These are phyloP conservation scores for Arachis monticola DNA, from an alignment of 331 rosid genomes.

Conservation along the genomic window DNA sequence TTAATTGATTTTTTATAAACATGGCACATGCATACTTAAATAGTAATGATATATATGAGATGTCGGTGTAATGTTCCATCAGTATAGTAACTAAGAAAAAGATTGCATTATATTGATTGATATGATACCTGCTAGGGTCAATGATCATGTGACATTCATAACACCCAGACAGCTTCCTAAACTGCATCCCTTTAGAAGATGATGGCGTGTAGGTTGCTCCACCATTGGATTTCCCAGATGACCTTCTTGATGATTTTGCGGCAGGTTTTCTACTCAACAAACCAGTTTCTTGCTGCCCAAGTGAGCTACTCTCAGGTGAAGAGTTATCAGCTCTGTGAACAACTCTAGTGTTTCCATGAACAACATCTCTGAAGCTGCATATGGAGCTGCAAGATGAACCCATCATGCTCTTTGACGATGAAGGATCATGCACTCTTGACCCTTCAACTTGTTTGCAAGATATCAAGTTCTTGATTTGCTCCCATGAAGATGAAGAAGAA, in stretches of 20 bases:
- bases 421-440: constrained; percentile 74
- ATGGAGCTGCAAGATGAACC: constrained; percentile 92
- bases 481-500: constrained; percentile 82
- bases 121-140: constrained; percentile 79
- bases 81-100: too few species aligned
- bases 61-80: too few species aligned
- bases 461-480: constrained; percentile 83
- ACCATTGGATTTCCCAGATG: constrained; percentile 61
- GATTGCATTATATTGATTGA: neutral
- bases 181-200: constrained; percentile 85
- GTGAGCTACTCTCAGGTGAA: constrained; percentile 86
- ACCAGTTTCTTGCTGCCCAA: constrained; percentile 83
- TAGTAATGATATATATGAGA: too few species aligned
- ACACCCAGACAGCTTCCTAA: constrained; percentile 92
- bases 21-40: too few species aligned
- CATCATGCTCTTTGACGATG: constrained; percentile 57
- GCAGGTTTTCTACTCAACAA: constrained; percentile 56
- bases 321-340: constrained; percentile 85
- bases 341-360: constrained; percentile 81
- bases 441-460: constrained; percentile 91
- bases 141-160: constrained; percentile 94
- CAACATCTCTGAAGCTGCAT: constrained; percentile 89
- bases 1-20: too few species aligned
- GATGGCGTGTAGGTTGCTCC: constrained; percentile 54
- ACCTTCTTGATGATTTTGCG: constrained; percentile 45